Conservation (phyloP, 805 yeast species). For the Wickerhamiella sorbophila region DNA sequence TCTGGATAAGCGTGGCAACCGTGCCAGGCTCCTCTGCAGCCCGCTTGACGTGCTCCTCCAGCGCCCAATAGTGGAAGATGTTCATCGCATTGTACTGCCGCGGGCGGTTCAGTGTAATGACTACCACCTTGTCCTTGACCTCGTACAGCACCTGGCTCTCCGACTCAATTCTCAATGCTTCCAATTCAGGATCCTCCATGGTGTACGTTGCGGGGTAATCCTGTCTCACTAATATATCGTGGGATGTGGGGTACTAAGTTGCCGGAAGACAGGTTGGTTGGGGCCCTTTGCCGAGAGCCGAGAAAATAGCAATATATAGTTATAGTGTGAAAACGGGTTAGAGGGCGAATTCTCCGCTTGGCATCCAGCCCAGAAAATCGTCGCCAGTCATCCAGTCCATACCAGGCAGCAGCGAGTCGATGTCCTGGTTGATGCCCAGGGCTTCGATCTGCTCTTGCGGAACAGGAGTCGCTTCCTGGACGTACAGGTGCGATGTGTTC, state of each 20-base stretch:
- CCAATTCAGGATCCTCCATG: too few species aligned
- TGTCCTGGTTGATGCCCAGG: slow-evolving; percentile 7
- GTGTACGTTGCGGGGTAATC: too few species aligned
- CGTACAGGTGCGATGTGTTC: background rate
- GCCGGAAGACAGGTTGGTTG: too few species aligned
- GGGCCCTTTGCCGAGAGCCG: too few species aligned
- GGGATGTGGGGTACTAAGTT: too few species aligned
- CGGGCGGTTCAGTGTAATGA: slow-evolving; percentile 56
- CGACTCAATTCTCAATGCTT: background rate
- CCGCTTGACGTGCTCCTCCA: slow-evolving; percentile 43
- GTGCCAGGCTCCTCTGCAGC: slow-evolving; percentile 54
- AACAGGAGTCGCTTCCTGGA: background rate
- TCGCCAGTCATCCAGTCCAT: slow-evolving; percentile 78
- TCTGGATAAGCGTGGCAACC: slow-evolving; percentile 47
- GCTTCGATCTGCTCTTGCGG: background rate
- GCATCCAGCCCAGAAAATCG: slow-evolving; percentile 86
- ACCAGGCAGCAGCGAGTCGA: slow-evolving; percentile 37
- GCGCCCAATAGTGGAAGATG: slow-evolving; percentile 31
- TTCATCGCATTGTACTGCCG: slow-evolving; percentile 54
- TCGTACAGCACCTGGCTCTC: slow-evolving; percentile 20
- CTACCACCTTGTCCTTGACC: slow-evolving; percentile 33
- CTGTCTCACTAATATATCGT: too few species aligned
- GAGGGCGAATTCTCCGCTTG: slow-evolving; percentile 8
- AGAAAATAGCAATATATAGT: too few species aligned
- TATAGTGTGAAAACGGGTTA: too few species aligned